Base-by-base conservation (phyloP, 1,139 yeast genomes). In the Pneumocystis wakefieldiae region DNA sequence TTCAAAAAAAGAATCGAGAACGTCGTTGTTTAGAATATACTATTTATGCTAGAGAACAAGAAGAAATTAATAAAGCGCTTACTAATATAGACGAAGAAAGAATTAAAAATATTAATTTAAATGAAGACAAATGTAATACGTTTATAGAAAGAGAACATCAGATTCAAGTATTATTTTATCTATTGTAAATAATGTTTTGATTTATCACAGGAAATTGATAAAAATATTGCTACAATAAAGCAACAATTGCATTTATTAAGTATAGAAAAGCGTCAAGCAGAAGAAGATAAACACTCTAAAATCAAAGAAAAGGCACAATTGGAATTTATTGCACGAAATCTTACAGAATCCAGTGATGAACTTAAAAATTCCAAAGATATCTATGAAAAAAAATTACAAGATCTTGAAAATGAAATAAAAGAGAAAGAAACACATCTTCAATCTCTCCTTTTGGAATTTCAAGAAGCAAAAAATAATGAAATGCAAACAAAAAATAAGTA, bases 11-110 rank as follows among this genome's bases (percentile, higher is more conserved):
- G 62, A 95, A 87, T 69, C 83, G 81, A 66, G 80, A 80, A 64
- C 83, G 87, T 68, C 86, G 89, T 70, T 80, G 86, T 39, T 78
- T 82, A 41, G 96, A 90, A 68, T 91, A 83, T 73, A 84, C 87
- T 59, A 76, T 90, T 19, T 83, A 84, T 69, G 95, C 87, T 71
- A 80, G 94, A 62, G 97, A 91, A 73, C 74, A 87, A 65, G 78
- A 77, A 63, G 84, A 81, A 59, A 76, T 88, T 55, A 81, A 81
- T 55, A 77, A 77, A n/a, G 81, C 82, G 61, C 81, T 87, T 32
- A 90, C 83, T 60, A 75, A 73, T 6, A 75, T 85, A 48, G 94
- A 86, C 61, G 78, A 76, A n/a, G 81, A 80, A 39, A 83, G 89
- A 68, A 78, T 79, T 19, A 75, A 76, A 8, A 75, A 82, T 3